phyloP scores from a whole-genome alignment of 2,329 filamentous ascomycete genomes.

The Sporothrix brunneoviolacea region DNA sequence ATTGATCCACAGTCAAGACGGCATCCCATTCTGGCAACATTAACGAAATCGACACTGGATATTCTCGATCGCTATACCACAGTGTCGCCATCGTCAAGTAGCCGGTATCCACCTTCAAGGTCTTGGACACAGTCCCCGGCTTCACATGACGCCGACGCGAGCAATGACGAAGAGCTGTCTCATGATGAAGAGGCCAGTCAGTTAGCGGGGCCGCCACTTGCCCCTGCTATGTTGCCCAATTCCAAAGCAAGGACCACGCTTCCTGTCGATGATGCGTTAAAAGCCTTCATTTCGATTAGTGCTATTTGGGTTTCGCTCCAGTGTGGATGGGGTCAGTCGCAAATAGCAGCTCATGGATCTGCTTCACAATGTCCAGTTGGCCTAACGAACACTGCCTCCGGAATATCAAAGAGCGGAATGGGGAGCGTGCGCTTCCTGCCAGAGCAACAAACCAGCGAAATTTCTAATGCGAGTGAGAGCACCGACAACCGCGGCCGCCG shows the following conservation, averaged over 20 bases:
- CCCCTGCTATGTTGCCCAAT: conserved; percentile 8
- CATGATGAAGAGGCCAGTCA: conserved; percentile 1
- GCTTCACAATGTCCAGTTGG: not conserved
- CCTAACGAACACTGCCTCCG: not conserved
- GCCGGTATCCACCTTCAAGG: conserved; percentile 41
- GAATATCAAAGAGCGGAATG: not conserved
- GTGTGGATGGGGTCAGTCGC: conserved; percentile 29
- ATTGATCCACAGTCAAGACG: conserved; percentile 62
- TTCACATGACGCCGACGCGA: conserved; percentile 21
- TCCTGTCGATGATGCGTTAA: conserved; percentile 37
- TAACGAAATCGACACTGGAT: conserved; percentile 58
- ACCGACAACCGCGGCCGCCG: conserved; percentile 10
- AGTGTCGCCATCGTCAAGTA: conserved; percentile 40
- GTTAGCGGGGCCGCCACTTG: not conserved
- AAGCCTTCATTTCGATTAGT: conserved; percentile 44
- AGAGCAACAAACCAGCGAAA: not conserved
- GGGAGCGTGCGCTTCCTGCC: conserved; percentile 2
- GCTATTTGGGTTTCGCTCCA: conserved; percentile 46
- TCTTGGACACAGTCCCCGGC: conserved; percentile 19
- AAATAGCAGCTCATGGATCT: not conserved
- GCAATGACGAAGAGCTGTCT: conserved; percentile 14
- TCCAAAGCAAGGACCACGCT: conserved; percentile 28
- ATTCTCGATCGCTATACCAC: conserved; percentile 62
- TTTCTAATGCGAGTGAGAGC: not conserved
- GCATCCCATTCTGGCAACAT: conserved; percentile 67